Conservation (phyloP, 257 asterid species). For the Verbena officinalis region DNA sequence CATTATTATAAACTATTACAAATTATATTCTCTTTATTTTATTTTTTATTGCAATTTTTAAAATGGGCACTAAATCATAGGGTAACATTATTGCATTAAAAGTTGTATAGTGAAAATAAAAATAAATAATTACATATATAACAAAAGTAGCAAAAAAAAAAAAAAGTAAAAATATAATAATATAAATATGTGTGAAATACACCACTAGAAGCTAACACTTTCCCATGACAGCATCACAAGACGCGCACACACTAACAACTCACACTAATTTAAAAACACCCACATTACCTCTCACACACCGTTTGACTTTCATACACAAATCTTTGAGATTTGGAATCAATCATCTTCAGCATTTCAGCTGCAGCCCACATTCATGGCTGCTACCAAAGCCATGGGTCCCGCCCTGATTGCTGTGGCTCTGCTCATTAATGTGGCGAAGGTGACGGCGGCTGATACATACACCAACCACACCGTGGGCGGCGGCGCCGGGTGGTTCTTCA, state of each 20-base stretch:
- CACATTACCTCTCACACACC: neutral
- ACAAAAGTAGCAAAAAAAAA: too few relatives aligned
- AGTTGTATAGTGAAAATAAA: too few relatives aligned
- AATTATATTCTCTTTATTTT: too few relatives aligned
- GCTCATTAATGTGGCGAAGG: constrained; percentile 42
- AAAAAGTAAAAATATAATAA: too few relatives aligned
- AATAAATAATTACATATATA: too few relatives aligned
- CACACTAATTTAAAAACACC: neutral
- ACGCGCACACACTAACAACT: neutral
- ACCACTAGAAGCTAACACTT: neutral
- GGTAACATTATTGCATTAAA: too few relatives aligned
- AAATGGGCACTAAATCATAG: too few relatives aligned
- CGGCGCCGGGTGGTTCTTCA: constrained; percentile 78
- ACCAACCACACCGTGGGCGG: constrained; percentile 83
- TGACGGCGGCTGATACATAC: constrained; percentile 50
- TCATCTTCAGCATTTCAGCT: constrained; percentile 10
- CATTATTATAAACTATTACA: too few relatives aligned
- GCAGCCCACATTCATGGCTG: constrained; percentile 32
- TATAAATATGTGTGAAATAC: too few relatives aligned
- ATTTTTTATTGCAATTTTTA: too few relatives aligned
- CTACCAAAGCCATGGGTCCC: constrained; percentile 25
- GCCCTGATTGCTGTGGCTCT: constrained; percentile 38
- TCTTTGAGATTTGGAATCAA: constrained; percentile 25
- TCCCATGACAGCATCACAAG: neutral
- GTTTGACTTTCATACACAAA: constrained; percentile 13